Percentiles rank a stretch among this genome's conserved stretches.
Conservation (phyloP, 331 rosid species). For the Malus hybrid region DNA sequence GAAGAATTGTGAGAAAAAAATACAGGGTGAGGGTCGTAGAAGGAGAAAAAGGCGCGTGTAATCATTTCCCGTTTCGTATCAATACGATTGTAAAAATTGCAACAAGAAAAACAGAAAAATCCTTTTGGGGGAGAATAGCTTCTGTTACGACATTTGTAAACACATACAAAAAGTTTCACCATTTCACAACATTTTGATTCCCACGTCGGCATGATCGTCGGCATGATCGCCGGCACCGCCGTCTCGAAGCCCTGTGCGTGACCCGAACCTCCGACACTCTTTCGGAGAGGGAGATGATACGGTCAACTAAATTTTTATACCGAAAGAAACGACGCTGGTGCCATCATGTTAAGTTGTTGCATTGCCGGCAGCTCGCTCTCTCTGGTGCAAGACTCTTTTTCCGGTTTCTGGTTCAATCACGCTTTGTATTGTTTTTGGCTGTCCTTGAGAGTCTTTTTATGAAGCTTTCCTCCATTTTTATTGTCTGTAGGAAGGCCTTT, state of each 20-base stretch:
- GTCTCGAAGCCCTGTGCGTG: not conserved
- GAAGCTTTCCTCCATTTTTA: constrained; percentile 30
- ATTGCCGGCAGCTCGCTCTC: constrained; percentile 1
- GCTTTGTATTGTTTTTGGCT: constrained; percentile 22
- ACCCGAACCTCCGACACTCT: not conserved
- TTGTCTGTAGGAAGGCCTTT: constrained; percentile 25
- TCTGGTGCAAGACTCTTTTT: constrained; percentile 1
- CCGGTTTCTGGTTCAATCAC: constrained; percentile 14
- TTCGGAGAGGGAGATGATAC: not conserved
- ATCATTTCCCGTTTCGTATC: not conserved
- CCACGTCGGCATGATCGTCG: not conserved
- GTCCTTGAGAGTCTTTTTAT: constrained; percentile 12
- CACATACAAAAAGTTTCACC: no score
- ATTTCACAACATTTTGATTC: no score
- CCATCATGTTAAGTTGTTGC: not conserved
- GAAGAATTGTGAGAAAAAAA: no score
- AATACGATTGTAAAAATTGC: not conserved
- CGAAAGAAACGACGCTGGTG: not conserved
- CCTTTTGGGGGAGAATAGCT: not conserved
- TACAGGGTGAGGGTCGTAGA: not conserved
- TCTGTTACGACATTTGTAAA: not conserved
- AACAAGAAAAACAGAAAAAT: not conserved
- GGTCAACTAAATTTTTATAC: not conserved
- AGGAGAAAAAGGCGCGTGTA: not conserved
- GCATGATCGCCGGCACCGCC: not conserved